Base-by-base conservation (phyloP, 106 monocot genomes). In the Dendrobium chrysotoxum region DNA sequence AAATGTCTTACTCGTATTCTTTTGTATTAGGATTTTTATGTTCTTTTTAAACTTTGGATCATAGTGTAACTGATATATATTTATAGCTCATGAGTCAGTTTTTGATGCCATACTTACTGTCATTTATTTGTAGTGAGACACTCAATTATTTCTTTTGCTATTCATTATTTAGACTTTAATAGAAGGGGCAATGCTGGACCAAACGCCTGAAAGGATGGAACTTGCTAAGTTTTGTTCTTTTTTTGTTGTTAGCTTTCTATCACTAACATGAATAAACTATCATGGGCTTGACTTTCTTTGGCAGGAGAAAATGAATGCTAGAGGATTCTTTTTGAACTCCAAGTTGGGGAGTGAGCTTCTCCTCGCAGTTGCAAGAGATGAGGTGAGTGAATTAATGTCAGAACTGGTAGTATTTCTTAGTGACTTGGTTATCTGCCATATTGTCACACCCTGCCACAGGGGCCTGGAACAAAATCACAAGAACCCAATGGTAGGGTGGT, bases 161-260 rank as follows among this genome's bases (percentile, higher is more conserved):
- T 74, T 47, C 13, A 28, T 70, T 12, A 18, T 47, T 40, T 76
- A 99, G 98, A 83, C 91, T n/a, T 75, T 95, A 77, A 83, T 91
- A 80, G 91, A 93, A 58, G 98, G 95, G 86, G 92, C 95, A 40
- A 99, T 99, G 89, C 64, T 91, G 84, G 98, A 92, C 46, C 77
- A 90, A 75, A 95, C 90, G 4, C 88, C 86, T 55, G 57, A 82
- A 87, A 95, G 98, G 75, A 99, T 99, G 95, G 84, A 93, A 82
- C 76, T 99, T 86, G 98, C 98, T 88, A 87, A 76, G 79, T 42
- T 76, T 41, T 42, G 2, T 28, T 25, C 74, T 78, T 44, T 67
- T 64, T 35, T 66, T 25, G 41, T 79, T 11, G 53, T 79, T 20
- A 6, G 4, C 15, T 41, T 76, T 17, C 35, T 40, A 15, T 16